Evolutionary conservation across 2,329 filamentous ascomycete species (phyloP).

Genomic region (Botrytis medusae): DNA sequence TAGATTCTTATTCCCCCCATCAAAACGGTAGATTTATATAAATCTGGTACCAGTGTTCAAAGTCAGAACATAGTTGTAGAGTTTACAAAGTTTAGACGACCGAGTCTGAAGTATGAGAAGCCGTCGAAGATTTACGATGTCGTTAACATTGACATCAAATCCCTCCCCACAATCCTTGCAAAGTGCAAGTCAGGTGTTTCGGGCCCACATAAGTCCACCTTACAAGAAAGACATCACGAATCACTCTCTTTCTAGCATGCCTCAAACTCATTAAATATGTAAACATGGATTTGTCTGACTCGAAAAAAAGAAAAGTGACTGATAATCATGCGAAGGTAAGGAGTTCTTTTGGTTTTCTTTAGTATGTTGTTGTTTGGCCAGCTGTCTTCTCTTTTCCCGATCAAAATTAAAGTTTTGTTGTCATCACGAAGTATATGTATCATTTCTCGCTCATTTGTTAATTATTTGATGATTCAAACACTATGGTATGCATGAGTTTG

Average conservation of each 20-base stretch:
- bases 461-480: background rate
- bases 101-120: background rate
- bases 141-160: background rate
- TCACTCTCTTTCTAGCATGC: background rate
- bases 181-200: background rate
- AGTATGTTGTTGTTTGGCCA: background rate
- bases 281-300: constrained; percentile 12
- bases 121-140: background rate
- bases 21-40: background rate
- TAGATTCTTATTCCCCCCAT: background rate
- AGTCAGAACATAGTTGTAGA: too few species aligned
- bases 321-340: constrained; percentile 2
- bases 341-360: background rate
- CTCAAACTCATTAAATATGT: constrained; percentile 11
- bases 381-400: background rate
- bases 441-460: background rate
- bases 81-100: background rate
- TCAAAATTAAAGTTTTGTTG: background rate
- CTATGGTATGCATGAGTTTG: constrained; percentile 15
- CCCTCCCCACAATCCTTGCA: background rate
- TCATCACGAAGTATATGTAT: background rate
- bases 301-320: background rate
- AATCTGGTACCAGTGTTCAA: background rate
- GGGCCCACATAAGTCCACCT: background rate
- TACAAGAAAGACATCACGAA: constrained; percentile 16